These are phyloP conservation scores for Sisymbrium irio DNA, from an alignment of 345 rosid species.

Conservation along the genomic window DNA sequence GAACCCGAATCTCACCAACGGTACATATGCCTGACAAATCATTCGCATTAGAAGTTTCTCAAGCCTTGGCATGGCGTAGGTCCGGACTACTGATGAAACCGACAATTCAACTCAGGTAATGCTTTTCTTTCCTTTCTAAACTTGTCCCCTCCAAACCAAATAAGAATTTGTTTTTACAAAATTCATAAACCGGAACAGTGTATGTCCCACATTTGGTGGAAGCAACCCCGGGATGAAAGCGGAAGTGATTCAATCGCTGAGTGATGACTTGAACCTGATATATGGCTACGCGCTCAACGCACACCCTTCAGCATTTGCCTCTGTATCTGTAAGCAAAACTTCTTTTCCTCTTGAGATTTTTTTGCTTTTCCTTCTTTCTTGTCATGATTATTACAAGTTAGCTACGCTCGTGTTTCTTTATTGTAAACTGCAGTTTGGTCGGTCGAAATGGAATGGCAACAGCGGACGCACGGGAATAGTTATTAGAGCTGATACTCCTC, in stretches of 20 bases:
- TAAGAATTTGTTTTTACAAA: not conserved
- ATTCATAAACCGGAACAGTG: conserved; percentile 37
- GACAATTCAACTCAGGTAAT: conserved; percentile 70
- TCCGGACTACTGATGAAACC: conserved; percentile 89
- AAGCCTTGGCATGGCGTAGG: conserved; percentile 87
- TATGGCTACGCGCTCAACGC: conserved; percentile 60
- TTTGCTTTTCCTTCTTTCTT: not conserved
- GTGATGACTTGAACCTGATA: conserved; percentile 66
- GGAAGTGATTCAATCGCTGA: conserved; percentile 74
- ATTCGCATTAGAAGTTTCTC: conserved; percentile 59
- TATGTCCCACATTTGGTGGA: conserved; percentile 90
- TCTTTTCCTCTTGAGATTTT: too few species aligned
- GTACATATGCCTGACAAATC: conserved; percentile 92
- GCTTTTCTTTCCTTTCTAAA: not conserved
- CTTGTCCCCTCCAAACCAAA: not conserved
- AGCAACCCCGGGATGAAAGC: conserved; percentile 81
- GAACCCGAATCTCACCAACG: conserved; percentile 81
- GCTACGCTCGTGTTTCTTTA: not conserved
- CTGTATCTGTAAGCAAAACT: conserved; percentile 57
- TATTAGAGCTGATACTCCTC: conserved; percentile 66
- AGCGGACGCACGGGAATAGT: conserved; percentile 82
- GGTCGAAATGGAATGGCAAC: conserved; percentile 95
- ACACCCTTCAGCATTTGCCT: conserved; percentile 77
- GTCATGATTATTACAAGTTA: too few species aligned
- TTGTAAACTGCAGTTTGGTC: conserved; percentile 59